Evolutionary conservation across 2,329 filamentous ascomycete genomes (phyloP).

Genomic region (Aplosporella prunicola): DNA sequence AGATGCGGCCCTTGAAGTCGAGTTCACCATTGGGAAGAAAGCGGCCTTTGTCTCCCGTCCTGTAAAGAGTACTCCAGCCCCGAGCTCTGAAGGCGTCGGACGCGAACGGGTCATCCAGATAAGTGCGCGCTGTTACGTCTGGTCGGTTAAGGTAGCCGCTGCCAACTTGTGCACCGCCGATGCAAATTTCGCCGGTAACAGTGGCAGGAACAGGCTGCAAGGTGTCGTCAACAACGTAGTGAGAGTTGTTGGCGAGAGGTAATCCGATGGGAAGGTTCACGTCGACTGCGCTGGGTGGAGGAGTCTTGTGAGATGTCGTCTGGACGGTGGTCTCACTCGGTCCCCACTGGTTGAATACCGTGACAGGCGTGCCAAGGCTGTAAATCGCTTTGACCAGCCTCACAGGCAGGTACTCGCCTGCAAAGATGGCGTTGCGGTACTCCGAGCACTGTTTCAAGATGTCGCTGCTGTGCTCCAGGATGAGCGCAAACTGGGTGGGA

Average conservation of each 20-base stretch:
- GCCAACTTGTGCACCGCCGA: constrained; percentile 29
- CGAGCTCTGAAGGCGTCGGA: constrained; percentile 6
- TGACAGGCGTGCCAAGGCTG: constrained; percentile 1
- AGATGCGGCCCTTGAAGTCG: constrained; percentile 29
- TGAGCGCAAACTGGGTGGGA: constrained; percentile 2
- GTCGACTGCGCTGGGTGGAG: neutral
- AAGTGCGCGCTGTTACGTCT: constrained; percentile 15
- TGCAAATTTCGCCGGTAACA: constrained; percentile 31
- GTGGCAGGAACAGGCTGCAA: constrained; percentile 30
- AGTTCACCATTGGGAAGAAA: constrained; percentile 27
- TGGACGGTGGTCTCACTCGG: constrained; percentile 3
- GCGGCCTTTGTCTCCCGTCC: constrained; percentile 33
- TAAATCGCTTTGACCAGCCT: constrained; percentile 3
- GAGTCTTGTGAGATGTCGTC: constrained; percentile 2
- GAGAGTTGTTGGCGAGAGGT: constrained; percentile 2
- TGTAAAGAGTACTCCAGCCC: constrained; percentile 24
- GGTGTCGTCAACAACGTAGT: constrained; percentile 32
- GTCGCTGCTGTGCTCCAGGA: constrained; percentile 2
- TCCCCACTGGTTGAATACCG: constrained; percentile 2
- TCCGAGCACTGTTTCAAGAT: neutral
- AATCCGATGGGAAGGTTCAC: constrained; percentile 3
- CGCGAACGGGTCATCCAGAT: constrained; percentile 17
- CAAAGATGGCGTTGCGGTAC: constrained; percentile 2
- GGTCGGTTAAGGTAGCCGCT: constrained; percentile 25
- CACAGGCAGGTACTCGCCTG: constrained; percentile 2